phyloP scores from a whole-genome alignment of 768 basidiomycete genomes.

The Lactifluus volemus region DNA sequence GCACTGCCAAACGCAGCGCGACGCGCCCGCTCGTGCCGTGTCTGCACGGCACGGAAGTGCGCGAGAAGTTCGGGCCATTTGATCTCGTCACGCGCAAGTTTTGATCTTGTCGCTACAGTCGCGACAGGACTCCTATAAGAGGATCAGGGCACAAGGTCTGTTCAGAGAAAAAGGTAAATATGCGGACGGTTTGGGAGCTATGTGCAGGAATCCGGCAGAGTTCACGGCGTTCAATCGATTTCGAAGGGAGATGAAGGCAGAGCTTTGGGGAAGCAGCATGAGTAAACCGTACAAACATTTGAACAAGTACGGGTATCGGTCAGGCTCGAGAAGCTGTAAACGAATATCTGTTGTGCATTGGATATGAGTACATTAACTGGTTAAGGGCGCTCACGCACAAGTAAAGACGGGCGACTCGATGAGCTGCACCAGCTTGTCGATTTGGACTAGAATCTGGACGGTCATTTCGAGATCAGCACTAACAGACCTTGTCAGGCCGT shows the following conservation, averaged over 20 bases:
- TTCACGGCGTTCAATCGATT: conserved; percentile 94
- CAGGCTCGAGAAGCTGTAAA: conserved; percentile 92
- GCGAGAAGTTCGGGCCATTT: conserved; percentile 93
- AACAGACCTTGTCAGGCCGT: background rate
- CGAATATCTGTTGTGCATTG: conserved; percentile 51
- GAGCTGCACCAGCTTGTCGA: conserved; percentile 95
- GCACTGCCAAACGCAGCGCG: conserved; percentile 58
- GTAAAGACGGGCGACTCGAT: conserved; percentile 99
- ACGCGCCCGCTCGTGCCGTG: conserved; percentile 86
- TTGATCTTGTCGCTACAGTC: conserved; percentile 54
- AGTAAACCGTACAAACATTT: conserved; percentile 95
- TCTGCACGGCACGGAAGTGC: conserved; percentile 88
- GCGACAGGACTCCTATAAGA: conserved; percentile 19
- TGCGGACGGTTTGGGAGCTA: conserved; percentile 75
- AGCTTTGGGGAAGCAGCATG: conserved; percentile 96
- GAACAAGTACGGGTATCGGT: conserved; percentile 92
- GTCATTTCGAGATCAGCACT: conserved; percentile 98
- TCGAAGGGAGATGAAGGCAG: conserved; percentile 88
- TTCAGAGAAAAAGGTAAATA: background rate
- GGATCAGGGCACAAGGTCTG: background rate
- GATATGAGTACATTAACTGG: background rate
- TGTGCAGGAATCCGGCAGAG: conserved; percentile 88
- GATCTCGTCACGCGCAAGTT: conserved; percentile 78
- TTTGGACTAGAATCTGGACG: conserved; percentile 87
- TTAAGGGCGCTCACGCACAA: conserved; percentile 41